These are phyloP conservation scores for Penicillium thymicola DNA, from an alignment of 2,329 filamentous ascomycete genomes.

Conservation along the genomic window DNA sequence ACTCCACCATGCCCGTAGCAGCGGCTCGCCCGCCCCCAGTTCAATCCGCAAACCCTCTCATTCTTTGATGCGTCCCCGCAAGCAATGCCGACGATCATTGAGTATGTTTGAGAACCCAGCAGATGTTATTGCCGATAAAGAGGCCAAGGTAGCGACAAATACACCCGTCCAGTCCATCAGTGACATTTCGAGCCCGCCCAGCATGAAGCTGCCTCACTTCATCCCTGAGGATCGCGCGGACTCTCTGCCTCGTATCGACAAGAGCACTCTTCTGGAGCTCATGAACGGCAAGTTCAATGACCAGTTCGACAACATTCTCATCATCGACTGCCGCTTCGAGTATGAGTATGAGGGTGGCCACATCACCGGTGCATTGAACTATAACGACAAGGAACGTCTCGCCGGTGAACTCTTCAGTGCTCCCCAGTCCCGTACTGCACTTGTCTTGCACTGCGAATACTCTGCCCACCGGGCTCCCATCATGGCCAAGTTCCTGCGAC, in stretches of 20 bases:
- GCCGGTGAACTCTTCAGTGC: conserved; percentile 73
- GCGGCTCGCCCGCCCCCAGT: conserved; percentile 69
- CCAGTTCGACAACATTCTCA: conserved; percentile 73
- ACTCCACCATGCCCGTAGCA: conserved; percentile 60
- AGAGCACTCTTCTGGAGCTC: conserved; percentile 77
- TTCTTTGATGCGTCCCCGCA: conserved; percentile 71
- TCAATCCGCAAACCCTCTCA: conserved; percentile 72
- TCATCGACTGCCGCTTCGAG: conserved; percentile 97
- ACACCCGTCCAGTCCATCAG: conserved; percentile 69
- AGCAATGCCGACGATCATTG: conserved; percentile 84
- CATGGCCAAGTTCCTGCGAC: conserved; percentile 91
- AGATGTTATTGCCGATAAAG: conserved; percentile 79
- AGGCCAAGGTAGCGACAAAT: conserved; percentile 55
- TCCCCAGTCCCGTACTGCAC: conserved; percentile 67
- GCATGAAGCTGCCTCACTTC: conserved; percentile 79
- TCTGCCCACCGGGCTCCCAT: conserved; percentile 93
- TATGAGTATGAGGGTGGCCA: conserved; percentile 98
- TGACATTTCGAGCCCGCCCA: conserved; percentile 75
- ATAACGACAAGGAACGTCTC: conserved; percentile 91
- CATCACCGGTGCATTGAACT: conserved; percentile 89
- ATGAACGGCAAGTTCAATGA: conserved; percentile 79
- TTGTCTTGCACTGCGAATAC: conserved; percentile 98
- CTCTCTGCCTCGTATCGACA: conserved; percentile 81
- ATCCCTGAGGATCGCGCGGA: conserved; percentile 75
- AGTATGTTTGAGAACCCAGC: conserved; percentile 97